Evolutionary conservation across 305 asterid genomes (phyloP).

Genomic region (Withania somnifera): DNA sequence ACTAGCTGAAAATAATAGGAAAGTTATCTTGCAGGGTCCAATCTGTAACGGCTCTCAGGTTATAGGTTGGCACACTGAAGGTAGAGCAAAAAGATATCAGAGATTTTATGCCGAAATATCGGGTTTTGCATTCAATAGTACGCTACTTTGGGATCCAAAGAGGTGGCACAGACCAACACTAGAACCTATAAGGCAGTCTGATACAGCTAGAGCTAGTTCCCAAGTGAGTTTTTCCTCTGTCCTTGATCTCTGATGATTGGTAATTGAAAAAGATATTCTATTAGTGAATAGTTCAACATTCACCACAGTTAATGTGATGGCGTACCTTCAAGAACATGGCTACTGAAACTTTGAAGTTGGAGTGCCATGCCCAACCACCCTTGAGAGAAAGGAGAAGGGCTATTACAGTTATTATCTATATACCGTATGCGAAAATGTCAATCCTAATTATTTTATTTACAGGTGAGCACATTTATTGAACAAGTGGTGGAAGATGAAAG

Average conservation of each 20-base stretch:
- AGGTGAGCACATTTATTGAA: slow-evolving; percentile 58
- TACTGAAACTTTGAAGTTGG: neutral
- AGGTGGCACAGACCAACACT: slow-evolving; percentile 56
- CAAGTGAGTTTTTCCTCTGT: slow-evolving; percentile 37
- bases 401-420: neutral
- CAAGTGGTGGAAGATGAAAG: slow-evolving; percentile 80
- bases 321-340: neutral
- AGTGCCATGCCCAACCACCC: neutral
- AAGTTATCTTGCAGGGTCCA: slow-evolving; percentile 51
- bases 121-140: slow-evolving; percentile 74
- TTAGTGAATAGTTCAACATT: neutral
- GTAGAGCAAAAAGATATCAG: slow-evolving; percentile 14
- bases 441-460: slow-evolving; percentile 12
- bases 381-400: neutral
- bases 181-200: slow-evolving; percentile 51
- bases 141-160: slow-evolving; percentile 70
- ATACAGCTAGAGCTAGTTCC: slow-evolving; percentile 28
- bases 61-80: slow-evolving; percentile 58
- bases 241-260: neutral
- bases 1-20: slow-evolving; percentile 25
- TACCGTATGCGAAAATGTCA: neutral
- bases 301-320: neutral
- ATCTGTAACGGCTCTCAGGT: slow-evolving; percentile 61
- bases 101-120: slow-evolving; percentile 57
- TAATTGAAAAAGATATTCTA: neutral